phyloP scores from a whole-genome alignment of 2,329 filamentous ascomycete genomes.

The Fusarium sp. region DNA sequence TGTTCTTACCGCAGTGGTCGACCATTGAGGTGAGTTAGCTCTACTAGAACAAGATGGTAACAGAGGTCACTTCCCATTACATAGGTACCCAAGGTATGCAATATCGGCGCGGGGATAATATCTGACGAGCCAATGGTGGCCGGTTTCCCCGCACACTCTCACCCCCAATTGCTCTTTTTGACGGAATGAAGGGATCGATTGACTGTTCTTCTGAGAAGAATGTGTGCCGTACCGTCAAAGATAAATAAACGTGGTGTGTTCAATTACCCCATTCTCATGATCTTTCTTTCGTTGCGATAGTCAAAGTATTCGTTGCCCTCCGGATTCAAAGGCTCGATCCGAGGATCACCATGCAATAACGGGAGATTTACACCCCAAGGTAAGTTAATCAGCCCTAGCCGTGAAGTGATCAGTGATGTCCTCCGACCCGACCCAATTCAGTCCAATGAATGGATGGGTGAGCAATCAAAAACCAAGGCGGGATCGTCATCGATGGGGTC shows the following conservation, averaged over 20 bases:
- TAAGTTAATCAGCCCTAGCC: not conserved
- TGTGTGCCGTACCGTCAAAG: not conserved
- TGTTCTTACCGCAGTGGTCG: not conserved
- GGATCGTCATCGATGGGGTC: conserved; percentile 23
- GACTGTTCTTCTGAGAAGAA: not conserved
- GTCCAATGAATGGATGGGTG: not conserved
- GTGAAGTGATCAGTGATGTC: conserved; percentile 18
- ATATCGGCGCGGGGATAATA: not conserved
- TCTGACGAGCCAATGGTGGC: conserved; percentile 11
- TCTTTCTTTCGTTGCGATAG: not conserved
- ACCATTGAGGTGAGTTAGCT: not conserved
- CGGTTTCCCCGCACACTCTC: conserved; percentile 32
- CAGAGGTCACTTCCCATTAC: not conserved
- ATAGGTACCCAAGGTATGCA: too few species aligned
- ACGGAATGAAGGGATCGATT: not conserved
- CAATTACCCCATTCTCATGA: not conserved
- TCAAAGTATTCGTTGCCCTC: not conserved
- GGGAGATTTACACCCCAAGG: conserved; percentile 23
- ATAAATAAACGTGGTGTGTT: not conserved
- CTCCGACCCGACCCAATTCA: not conserved
- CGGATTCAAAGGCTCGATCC: not conserved
- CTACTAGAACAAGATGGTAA: not conserved
- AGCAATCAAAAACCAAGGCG: not conserved
- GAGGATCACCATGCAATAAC: conserved; percentile 1
- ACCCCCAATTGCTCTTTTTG: conserved; percentile 20